Percentiles rank a stretch among this genome's conserved stretches.
Evolutionary conservation across 495 filamentous ascomycete genomes (phyloP).

Genomic region (Amphirosellinia nigrospora): DNA sequence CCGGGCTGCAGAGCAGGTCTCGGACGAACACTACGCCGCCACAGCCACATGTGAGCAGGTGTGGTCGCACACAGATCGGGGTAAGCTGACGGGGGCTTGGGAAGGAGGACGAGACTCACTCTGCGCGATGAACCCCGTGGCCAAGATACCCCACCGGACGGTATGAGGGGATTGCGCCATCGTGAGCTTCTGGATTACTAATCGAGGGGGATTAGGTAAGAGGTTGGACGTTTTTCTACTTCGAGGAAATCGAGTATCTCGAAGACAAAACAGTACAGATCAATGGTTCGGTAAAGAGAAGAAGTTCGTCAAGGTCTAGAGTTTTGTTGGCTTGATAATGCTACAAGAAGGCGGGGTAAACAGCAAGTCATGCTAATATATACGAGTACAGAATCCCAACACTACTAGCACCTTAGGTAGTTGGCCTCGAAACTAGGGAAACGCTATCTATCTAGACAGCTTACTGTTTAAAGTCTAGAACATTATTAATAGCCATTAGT

Average conservation of each 20-base stretch:
- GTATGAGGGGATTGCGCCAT: conserved; percentile 62
- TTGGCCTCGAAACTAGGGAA: background rate
- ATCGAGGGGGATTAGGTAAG: background rate
- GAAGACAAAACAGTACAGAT: background rate
- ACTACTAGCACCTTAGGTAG: background rate
- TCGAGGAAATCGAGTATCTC: background rate
- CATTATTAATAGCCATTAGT: conserved; percentile 1
- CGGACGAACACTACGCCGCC: conserved; percentile 71
- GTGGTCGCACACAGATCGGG: background rate
- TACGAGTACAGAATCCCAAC: background rate
- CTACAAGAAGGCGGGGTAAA: conserved; percentile 21
- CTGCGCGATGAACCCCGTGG: conserved; percentile 80
- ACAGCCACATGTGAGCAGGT: background rate
- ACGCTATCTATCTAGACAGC: conserved; percentile 5
- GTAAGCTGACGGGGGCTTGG: background rate
- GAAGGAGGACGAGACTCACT: conserved; percentile 50
- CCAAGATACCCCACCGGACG: conserved; percentile 81
- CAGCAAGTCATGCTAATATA: background rate
- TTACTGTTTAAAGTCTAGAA: conserved; percentile 15
- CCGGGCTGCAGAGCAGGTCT: conserved; percentile 83
- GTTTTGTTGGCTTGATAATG: conserved; percentile 9
- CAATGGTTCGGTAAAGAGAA: background rate
- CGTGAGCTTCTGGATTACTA: conserved; percentile 9
- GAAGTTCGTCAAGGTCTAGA: background rate
- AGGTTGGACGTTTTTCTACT: background rate